Evolutionary conservation across 352 stramenopile species (phyloP).

Genomic region (Phytopythium oedochilum): DNA sequence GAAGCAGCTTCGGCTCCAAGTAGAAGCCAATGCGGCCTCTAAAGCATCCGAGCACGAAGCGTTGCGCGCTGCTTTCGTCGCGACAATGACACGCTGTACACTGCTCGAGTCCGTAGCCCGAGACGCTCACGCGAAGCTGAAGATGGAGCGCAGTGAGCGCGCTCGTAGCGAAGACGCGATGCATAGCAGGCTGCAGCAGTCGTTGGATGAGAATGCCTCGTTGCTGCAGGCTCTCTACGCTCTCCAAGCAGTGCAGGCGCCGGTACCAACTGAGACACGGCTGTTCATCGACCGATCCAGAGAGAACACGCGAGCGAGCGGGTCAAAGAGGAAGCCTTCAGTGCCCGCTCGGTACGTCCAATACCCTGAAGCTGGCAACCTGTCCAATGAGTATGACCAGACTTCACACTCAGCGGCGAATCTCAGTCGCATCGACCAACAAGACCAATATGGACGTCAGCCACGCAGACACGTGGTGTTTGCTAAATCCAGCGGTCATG

Average conservation of each 20-base stretch:
- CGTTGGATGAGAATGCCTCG: constrained; percentile 40
- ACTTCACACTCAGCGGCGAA: neutral
- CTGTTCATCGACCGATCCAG: constrained; percentile 1
- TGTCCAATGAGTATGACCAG: neutral
- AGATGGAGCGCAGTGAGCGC: constrained; percentile 42
- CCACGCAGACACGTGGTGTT: neutral
- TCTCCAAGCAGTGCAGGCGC: constrained; percentile 22
- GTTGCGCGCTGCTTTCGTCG: constrained; percentile 27
- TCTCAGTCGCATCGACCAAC: neutral
- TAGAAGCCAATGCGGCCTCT: constrained; percentile 20
- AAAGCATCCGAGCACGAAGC: constrained; percentile 22
- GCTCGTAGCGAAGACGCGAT: constrained; percentile 39
- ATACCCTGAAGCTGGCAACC: neutral
- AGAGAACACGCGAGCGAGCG: neutral
- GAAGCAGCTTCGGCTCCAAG: neutral
- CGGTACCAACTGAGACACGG: constrained; percentile 14
- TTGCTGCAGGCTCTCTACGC: constrained; percentile 34
- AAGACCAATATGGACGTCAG: neutral
- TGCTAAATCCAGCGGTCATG: neutral
- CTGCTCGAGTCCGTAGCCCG: constrained; percentile 60
- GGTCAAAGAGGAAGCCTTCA: neutral
- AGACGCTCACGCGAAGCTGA: constrained; percentile 49
- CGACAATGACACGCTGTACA: constrained; percentile 33
- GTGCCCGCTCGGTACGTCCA: neutral
- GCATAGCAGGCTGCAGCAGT: constrained; percentile 37